Evolutionary conservation across 2,329 filamentous ascomycete species (phyloP).

Genomic region (Clonostachys rosea): DNA sequence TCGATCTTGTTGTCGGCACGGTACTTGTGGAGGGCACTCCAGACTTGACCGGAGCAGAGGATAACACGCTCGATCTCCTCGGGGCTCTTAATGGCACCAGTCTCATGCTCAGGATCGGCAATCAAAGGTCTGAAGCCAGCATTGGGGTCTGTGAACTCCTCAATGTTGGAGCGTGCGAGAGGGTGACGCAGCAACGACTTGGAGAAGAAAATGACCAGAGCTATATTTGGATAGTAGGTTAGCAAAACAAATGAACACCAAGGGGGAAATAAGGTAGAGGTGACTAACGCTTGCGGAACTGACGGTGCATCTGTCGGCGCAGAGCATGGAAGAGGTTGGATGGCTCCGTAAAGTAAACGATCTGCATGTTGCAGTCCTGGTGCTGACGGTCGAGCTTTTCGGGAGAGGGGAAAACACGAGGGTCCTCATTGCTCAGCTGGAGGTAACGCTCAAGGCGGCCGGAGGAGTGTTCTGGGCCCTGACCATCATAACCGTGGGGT

Average conservation of each 20-base stretch:
- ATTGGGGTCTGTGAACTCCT: constrained; percentile 78
- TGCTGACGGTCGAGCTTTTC: constrained; percentile 95
- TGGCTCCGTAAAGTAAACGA: constrained; percentile 94
- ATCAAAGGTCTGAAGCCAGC: constrained; percentile 98
- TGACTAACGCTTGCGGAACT: constrained; percentile 93
- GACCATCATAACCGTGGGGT: constrained; percentile 96
- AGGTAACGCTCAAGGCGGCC: constrained; percentile 96
- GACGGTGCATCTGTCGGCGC: constrained; percentile 94
- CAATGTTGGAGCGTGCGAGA: constrained; percentile 79
- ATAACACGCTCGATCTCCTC: constrained; percentile 93
- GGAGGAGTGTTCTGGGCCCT: constrained; percentile 97
- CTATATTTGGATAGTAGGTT: constrained; percentile 33
- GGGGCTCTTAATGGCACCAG: constrained; percentile 66
- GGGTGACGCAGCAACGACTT: constrained; percentile 95
- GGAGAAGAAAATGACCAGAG: constrained; percentile 96
- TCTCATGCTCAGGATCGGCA: constrained; percentile 78
- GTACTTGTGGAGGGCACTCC: constrained; percentile 69
- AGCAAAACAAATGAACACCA: background rate
- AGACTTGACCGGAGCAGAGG: constrained; percentile 92
- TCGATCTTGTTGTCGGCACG: constrained; percentile 5
- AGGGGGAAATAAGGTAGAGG: background rate
- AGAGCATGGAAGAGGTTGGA: constrained; percentile 95
- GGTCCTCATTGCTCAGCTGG: constrained; percentile 96
- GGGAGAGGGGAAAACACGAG: constrained; percentile 79
- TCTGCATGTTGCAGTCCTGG: constrained; percentile 99